Conservation (phyloP, 148 eudicot species). For the Camellia sinensis region DNA sequence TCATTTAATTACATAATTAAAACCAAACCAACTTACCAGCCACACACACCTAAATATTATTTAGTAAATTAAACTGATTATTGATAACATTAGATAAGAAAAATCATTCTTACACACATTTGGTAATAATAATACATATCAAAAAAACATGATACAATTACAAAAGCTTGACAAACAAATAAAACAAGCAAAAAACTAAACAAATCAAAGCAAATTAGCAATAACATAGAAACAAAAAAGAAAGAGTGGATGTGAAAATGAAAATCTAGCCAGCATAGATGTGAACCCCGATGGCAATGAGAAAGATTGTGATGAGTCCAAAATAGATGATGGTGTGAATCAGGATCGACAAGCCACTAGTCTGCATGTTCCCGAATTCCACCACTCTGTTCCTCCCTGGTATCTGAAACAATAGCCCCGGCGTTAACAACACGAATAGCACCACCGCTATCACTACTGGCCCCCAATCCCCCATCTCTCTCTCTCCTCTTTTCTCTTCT, state of each 20-base stretch:
- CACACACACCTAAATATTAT: not conserved
- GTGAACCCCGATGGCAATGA: slow-evolving; percentile 53
- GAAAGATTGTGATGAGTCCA: slow-evolving; percentile 44
- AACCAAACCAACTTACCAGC: not conserved
- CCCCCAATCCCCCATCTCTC: slow-evolving; percentile 50
- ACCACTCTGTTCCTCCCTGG: slow-evolving; percentile 36
- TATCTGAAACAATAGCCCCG: slow-evolving; percentile 51
- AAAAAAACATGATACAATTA: not conserved
- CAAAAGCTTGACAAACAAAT: too few relatives aligned
- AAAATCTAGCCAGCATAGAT: slow-evolving; percentile 32
- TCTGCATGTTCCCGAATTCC: slow-evolving; percentile 47
- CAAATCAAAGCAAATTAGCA: not conserved
- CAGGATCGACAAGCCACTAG: slow-evolving; percentile 37
- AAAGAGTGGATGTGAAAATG: not conserved
- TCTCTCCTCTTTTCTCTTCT: not conserved
- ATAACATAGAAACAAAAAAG: not conserved
- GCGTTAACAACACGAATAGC: slow-evolving; percentile 42
- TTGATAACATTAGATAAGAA: not conserved
- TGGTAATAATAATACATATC: not conserved
- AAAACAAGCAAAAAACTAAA: not conserved
- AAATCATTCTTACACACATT: not conserved
- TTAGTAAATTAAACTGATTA: not conserved
- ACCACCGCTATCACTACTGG: slow-evolving; percentile 51
- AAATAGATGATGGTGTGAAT: slow-evolving; percentile 47
- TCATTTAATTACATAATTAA: too few relatives aligned